Evolutionary conservation across 148 eudicot genomes (phyloP).

Genomic region (Pouteria glomerata): DNA sequence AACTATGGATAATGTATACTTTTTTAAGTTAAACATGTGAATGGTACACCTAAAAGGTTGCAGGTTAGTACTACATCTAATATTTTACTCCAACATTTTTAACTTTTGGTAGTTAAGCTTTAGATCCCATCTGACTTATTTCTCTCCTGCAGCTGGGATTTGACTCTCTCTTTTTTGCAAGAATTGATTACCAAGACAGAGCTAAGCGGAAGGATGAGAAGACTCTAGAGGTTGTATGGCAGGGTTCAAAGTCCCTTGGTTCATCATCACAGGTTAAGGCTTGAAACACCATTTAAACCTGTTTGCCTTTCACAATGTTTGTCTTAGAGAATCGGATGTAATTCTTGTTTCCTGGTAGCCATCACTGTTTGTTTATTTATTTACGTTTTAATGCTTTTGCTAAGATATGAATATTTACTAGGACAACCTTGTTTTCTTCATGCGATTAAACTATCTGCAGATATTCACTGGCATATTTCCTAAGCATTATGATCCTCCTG

Average conservation of each 20-base stretch:
- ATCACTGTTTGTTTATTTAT: background rate
- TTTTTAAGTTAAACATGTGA: background rate
- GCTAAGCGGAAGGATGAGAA: conserved; percentile 58
- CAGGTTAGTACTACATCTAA: background rate
- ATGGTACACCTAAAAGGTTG: background rate
- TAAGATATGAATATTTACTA: background rate
- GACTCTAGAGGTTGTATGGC: conserved; percentile 73
- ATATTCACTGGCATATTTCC: conserved; percentile 72
- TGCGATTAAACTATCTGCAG: conserved; percentile 28
- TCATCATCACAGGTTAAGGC: conserved; percentile 61
- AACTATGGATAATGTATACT: background rate
- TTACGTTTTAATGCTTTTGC: background rate
- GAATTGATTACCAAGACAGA: conserved; percentile 85
- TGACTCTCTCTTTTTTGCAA: conserved; percentile 70
- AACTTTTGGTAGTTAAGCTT: background rate
- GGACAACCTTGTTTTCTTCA: background rate
- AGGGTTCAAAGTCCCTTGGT: conserved; percentile 67
- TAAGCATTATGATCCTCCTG: conserved; percentile 65
- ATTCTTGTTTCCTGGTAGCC: background rate
- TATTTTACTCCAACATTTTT: background rate
- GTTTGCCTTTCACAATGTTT: background rate
- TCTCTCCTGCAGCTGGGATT: conserved; percentile 55
- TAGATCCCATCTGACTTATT: background rate
- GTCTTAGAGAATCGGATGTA: background rate
- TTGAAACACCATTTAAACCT: background rate